Percentiles rank a stretch among this genome's conserved stretches.
Conservation (phyloP, 2,329 filamentous ascomycete species). For the Immersiporthe knoxdaviesiana region DNA sequence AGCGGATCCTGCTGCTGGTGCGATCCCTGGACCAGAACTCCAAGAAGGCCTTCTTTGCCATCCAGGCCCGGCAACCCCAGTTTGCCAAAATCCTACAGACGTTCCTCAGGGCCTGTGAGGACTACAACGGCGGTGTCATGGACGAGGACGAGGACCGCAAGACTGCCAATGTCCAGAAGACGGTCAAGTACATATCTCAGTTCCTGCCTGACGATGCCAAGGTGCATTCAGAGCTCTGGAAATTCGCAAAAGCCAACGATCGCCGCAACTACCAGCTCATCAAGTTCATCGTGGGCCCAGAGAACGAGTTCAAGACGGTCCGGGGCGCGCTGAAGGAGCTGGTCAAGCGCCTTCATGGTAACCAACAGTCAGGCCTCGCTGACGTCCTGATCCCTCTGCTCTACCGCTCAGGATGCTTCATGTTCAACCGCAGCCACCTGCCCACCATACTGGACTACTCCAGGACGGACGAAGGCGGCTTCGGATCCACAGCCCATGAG, state of each 20-base stretch:
- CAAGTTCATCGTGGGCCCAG: constrained; percentile 79
- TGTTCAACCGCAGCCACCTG: constrained; percentile 94
- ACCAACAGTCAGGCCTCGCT: constrained; percentile 65
- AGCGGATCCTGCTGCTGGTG: constrained; percentile 81
- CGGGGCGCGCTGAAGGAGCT: constrained; percentile 89
- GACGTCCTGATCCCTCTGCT: constrained; percentile 82
- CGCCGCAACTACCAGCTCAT: constrained; percentile 88
- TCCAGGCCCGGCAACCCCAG: constrained; percentile 77
- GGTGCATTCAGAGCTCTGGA: constrained; percentile 77
- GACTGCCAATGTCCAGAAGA: constrained; percentile 71
- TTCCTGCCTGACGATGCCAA: constrained; percentile 76
- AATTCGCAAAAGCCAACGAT: constrained; percentile 90
- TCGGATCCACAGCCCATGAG: constrained; percentile 82
- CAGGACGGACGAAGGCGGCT: constrained; percentile 77
- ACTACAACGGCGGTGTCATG: constrained; percentile 85
- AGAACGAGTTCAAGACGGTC: constrained; percentile 91
- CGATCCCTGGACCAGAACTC: constrained; percentile 77
- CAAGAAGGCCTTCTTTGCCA: constrained; percentile 84
- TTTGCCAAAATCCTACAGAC: constrained; percentile 73
- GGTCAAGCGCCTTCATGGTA: constrained; percentile 75
- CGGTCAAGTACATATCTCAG: constrained; percentile 73
- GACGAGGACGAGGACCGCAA: constrained; percentile 70
- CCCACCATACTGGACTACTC: constrained; percentile 87
- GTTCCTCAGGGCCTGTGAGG: constrained; percentile 84
- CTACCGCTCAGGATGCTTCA: constrained; percentile 79